Conservation (phyloP, 306 rosid genomes). For the Ammopiptanthus mongolicus region DNA sequence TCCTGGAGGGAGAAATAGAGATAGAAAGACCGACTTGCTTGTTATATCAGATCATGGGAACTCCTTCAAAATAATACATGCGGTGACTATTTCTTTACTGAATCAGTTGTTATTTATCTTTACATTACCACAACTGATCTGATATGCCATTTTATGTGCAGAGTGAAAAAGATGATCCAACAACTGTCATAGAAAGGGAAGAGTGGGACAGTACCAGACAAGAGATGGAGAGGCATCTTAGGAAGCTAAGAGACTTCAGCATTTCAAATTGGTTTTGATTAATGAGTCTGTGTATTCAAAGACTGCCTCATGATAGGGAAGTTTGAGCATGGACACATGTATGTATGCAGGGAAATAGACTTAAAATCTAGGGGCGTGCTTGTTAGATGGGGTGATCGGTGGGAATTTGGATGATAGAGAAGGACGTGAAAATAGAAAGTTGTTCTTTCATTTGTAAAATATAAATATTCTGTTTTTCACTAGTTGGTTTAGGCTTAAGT, state of each 20-base stretch:
- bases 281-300: not conserved
- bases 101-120: constrained; percentile 11
- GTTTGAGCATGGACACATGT: not conserved
- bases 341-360: not conserved
- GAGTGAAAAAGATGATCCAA: constrained; percentile 84
- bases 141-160: constrained; percentile 29
- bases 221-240: constrained; percentile 96
- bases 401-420: not conserved
- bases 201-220: constrained; percentile 71
- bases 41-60: constrained; percentile 70
- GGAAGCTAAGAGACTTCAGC: constrained; percentile 83
- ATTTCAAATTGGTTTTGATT: constrained; percentile 83
- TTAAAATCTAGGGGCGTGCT: not conserved
- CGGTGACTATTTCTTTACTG: constrained; percentile 41
- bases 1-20: constrained; percentile 84
- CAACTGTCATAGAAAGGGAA: constrained; percentile 81
- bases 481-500: not conserved
- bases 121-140: constrained; percentile 4
- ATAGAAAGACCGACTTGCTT: constrained; percentile 82
- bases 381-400: not conserved
- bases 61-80: constrained; percentile 73
- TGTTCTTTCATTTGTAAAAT: not conserved
- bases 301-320: not conserved
- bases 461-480: not conserved
- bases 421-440: not conserved